A percentile compares a stretch with the other conserved stretches of the same genome.
phyloP scores from a whole-genome alignment of 192 early-diverging fungal species.

The Thoreauomyces humboldtii region DNA sequence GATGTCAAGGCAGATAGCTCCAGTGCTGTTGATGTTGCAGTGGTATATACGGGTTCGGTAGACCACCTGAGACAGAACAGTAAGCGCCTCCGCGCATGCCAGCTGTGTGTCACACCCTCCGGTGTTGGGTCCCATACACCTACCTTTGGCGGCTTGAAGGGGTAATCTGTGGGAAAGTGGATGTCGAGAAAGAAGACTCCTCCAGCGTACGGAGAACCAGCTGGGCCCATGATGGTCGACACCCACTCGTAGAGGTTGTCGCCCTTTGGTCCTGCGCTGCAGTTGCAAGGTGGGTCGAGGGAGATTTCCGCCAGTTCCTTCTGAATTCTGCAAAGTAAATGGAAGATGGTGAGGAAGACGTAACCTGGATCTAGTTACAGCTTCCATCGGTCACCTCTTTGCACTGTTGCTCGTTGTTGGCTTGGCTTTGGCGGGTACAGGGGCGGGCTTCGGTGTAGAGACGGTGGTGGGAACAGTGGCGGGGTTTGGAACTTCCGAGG shows the following conservation, averaged over 20 bases:
- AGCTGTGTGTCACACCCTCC: not conserved
- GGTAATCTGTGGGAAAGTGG: constrained; percentile 97
- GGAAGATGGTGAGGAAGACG: not conserved
- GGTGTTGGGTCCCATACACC: not conserved
- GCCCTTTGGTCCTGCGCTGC: constrained; percentile 93
- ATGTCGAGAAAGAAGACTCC: constrained; percentile 98
- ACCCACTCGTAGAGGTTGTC: constrained; percentile 97
- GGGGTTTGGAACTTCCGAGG: too few relatives aligned
- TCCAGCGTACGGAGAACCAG: constrained; percentile 86
- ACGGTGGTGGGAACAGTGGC: not conserved
- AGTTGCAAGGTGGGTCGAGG: constrained; percentile 91
- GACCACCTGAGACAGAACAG: constrained; percentile 59
- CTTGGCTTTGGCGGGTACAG: constrained; percentile 8
- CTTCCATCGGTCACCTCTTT: constrained; percentile 16
- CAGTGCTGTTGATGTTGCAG: constrained; percentile 98
- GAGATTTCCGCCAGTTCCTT: constrained; percentile 97
- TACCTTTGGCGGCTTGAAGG: constrained; percentile 98
- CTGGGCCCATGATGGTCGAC: constrained; percentile 88
- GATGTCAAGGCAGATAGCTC: constrained; percentile 97
- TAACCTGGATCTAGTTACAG: not conserved
- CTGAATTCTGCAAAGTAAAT: constrained; percentile 63
- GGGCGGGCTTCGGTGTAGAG: not conserved
- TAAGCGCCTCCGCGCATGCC: not conserved
- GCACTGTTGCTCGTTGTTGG: constrained; percentile 29
- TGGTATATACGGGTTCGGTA: constrained; percentile 98